phyloP scores from a whole-genome alignment of 2,329 filamentous ascomycete species.

The Pezicula neosporulosa region DNA sequence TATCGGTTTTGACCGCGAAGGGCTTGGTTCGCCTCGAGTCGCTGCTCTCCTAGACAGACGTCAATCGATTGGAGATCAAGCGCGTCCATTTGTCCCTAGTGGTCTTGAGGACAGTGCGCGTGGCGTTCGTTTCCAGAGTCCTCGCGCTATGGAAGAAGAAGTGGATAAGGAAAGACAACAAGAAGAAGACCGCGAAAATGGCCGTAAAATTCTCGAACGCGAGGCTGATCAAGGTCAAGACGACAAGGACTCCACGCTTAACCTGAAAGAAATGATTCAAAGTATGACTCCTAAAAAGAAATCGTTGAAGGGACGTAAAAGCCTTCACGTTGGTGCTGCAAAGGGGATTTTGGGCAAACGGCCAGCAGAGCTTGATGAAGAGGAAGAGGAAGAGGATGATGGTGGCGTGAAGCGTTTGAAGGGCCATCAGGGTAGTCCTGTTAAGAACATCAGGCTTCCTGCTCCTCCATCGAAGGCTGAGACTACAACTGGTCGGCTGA shows the following conservation, averaged over 20 bases:
- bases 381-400: slow-evolving; percentile 57
- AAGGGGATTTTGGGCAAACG: slow-evolving; percentile 72
- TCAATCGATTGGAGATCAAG: slow-evolving; percentile 66
- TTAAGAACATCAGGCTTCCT: slow-evolving; percentile 70
- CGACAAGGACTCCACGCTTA: slow-evolving; percentile 61
- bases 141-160: slow-evolving; percentile 57
- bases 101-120: slow-evolving; percentile 31
- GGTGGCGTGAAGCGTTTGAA: slow-evolving; percentile 67
- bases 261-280: slow-evolving; percentile 73
- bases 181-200: slow-evolving; percentile 59
- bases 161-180: slow-evolving; percentile 58
- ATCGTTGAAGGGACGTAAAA: slow-evolving; percentile 65
- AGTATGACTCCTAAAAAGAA: slow-evolving; percentile 75
- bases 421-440: slow-evolving; percentile 69
- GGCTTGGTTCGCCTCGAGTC: slow-evolving; percentile 73
- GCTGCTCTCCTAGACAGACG: slow-evolving; percentile 68
- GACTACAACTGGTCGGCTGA: slow-evolving; percentile 57
- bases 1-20: slow-evolving; percentile 65
- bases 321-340: slow-evolving; percentile 71
- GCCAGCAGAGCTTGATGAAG: slow-evolving; percentile 64
- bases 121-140: slow-evolving; percentile 63
- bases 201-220: slow-evolving; percentile 51
- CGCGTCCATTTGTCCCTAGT: slow-evolving; percentile 58
- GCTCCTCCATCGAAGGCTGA: slow-evolving; percentile 67
- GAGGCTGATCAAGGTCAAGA: slow-evolving; percentile 46